Evolutionary conservation across 352 stramenopile genomes (phyloP), one percentile per base, ranked within the genome.

Genomic region (Phytophthora tubulina): DNA sequence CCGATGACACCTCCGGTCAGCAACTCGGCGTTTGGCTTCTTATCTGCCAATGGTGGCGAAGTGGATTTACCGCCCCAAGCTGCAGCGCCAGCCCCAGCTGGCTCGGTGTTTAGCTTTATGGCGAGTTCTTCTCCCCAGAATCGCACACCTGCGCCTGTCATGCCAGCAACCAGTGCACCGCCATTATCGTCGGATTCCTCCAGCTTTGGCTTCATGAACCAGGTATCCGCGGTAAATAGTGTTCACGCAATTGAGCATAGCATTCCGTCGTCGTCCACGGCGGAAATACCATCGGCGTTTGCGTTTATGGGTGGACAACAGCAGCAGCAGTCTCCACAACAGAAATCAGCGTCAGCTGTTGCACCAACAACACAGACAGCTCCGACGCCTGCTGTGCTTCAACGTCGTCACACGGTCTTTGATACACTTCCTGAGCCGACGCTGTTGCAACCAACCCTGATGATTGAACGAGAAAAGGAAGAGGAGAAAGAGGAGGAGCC

Each of bases 401-500:
- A 76, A 32, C 78, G 69, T 42, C 71, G 73, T 6, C 68, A 79
- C 15, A 81, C 85, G 6, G 73, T 93, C 2, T 93, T 91, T 67
- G 84, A 91, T 50, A 79, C 75, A 13, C 77, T 92, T 31, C 78
- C 86, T 51, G 69, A 76, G 11, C 82, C 83, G 27, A 92, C 74
- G 2, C 72, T 75, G 49, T 35, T 76, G 27, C 68, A 68, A 42
- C 70, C 67, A 53, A 60, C 33, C 21, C 62, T 59, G 35, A 36
- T 65, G 17, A 62, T 27, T 54, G 45, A 67, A 9, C 15, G 65
- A 42, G 78, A 82, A 60, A 65, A 81, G 60, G 53, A 72, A 57
- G 62, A 74, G 38, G 46, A 65, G 42, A 69, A 78, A 30, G 68
- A 82, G 36, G 56, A 80, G n/a, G 64, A 84, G 61, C 54, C 32